phyloP scores from a whole-genome alignment of 2,329 filamentous ascomycete species.

The Aspergillus fischeri region DNA sequence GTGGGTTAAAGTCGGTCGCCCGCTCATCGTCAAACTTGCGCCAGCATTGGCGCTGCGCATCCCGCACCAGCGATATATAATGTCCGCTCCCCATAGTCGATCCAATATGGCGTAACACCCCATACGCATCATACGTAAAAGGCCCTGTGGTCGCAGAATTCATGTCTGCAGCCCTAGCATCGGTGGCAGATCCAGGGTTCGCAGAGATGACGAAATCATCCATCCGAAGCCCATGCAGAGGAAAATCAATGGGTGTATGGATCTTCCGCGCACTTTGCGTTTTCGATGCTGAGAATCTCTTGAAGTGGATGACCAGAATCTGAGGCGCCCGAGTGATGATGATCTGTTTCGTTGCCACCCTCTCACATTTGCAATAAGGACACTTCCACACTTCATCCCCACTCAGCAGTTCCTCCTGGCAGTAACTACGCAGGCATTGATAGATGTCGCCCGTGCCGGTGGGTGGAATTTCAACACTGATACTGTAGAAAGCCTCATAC shows the following conservation, averaged over 20 bases:
- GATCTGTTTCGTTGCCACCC: slow-evolving; percentile 65
- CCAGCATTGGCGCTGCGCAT: slow-evolving; percentile 56
- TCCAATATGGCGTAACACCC: slow-evolving; percentile 74
- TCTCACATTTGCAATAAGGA: slow-evolving; percentile 66
- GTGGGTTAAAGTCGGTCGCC: slow-evolving; percentile 55
- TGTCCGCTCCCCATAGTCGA: slow-evolving; percentile 67
- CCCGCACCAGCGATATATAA: slow-evolving; percentile 69
- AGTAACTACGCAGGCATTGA: slow-evolving; percentile 67
- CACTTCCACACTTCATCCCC: slow-evolving; percentile 69
- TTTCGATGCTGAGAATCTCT: slow-evolving; percentile 60
- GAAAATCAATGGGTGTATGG: slow-evolving; percentile 69
- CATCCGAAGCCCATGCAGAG: slow-evolving; percentile 65
- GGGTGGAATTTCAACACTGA: slow-evolving; percentile 66
- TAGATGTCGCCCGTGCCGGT: slow-evolving; percentile 57
- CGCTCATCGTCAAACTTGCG: slow-evolving; percentile 58
- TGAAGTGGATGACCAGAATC: slow-evolving; percentile 73
- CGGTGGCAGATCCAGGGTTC: slow-evolving; percentile 22
- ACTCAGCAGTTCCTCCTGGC: slow-evolving; percentile 61
- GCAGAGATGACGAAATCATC: slow-evolving; percentile 56
- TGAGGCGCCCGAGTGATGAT: slow-evolving; percentile 75
- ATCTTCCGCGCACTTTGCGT: slow-evolving; percentile 62
- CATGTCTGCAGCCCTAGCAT: slow-evolving; percentile 43
- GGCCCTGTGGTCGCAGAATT: slow-evolving; percentile 49
- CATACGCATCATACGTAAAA: slow-evolving; percentile 80
- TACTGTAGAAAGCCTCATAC: slow-evolving; percentile 67